These are phyloP conservation scores for Rhodotorula sp. DNA, from an alignment of 1,284 basidiomycete genomes.

Conservation along the genomic window DNA sequence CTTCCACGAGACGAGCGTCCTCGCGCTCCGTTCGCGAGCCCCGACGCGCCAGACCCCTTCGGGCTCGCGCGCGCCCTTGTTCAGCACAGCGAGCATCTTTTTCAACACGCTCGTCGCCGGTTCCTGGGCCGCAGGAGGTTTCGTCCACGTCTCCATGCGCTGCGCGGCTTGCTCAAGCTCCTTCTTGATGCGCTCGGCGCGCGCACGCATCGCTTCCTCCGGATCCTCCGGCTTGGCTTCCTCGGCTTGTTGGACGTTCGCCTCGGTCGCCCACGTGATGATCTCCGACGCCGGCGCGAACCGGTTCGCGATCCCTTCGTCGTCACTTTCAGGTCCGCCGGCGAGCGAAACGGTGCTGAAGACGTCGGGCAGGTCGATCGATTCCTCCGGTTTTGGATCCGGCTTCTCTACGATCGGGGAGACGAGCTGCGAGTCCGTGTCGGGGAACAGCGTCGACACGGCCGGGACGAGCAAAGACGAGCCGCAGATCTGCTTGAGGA, in stretches of 20 bases:
- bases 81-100: neutral
- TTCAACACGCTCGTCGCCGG: constrained; percentile 1
- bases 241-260: neutral
- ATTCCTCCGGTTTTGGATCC: neutral
- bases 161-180: constrained; percentile 2
- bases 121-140: neutral
- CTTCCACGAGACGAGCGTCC: constrained; percentile 4
- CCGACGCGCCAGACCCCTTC: constrained; percentile 2
- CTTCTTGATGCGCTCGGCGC: neutral
- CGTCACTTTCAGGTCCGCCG: neutral
- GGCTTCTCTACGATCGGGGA: constrained; percentile 6
- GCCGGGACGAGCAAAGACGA: neutral
- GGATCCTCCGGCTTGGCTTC: neutral
- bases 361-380: neutral
- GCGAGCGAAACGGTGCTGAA: neutral
- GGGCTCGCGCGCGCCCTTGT: too few species aligned
- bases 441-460: neutral
- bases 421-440: neutral
- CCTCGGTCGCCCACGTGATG: neutral
- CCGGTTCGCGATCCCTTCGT: neutral
- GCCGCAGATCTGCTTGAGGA: constrained; percentile 4
- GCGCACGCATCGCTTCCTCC: neutral
- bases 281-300: neutral
- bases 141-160: neutral
- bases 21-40: neutral